These are phyloP conservation scores for Priceomyces carsonii DNA, from an alignment of 805 yeast species.

Conservation along the genomic window DNA sequence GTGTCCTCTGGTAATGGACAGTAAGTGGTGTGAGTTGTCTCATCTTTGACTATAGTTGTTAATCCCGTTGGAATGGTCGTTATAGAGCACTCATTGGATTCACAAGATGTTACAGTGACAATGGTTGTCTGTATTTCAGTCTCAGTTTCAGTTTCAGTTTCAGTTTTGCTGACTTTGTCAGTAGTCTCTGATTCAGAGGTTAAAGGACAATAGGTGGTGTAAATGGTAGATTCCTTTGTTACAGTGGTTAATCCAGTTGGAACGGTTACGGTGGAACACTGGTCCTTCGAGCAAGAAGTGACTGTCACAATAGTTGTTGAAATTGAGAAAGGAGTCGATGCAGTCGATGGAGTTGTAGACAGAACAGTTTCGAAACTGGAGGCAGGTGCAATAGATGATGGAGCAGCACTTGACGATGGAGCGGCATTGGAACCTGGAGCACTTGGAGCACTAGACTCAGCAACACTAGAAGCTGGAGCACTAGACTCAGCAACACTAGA, in stretches of 20 bases:
- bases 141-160: conserved; percentile 26
- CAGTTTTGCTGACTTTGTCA: conserved; percentile 26
- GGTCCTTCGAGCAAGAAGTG: conserved; percentile 35
- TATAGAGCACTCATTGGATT: conserved; percentile 13
- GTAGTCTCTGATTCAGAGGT: conserved; percentile 17
- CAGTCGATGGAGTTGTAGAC: too few species aligned
- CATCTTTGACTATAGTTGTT: conserved; percentile 10
- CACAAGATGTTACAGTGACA: conserved; percentile 15
- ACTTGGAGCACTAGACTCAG: too few species aligned
- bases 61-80: too few species aligned
- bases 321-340: too few species aligned
- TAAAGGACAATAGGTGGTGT: conserved; percentile 40
- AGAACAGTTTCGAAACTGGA: too few species aligned
- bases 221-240: conserved; percentile 27
- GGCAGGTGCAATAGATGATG: too few species aligned
- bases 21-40: conserved; percentile 14
- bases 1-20: conserved; percentile 13
- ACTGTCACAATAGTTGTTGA: conserved; percentile 32
- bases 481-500: too few species aligned
- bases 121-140: conserved; percentile 26
- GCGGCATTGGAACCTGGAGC: too few species aligned
- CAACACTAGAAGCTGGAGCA: too few species aligned
- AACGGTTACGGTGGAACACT: conserved; percentile 28
- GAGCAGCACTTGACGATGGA: too few species aligned
- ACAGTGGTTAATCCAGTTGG: conserved; percentile 28